Evolutionary conservation across 345 rosid species (phyloP), one percentile per base, ranked within the genome.

Genomic region (Rhizophora apiculata): DNA sequence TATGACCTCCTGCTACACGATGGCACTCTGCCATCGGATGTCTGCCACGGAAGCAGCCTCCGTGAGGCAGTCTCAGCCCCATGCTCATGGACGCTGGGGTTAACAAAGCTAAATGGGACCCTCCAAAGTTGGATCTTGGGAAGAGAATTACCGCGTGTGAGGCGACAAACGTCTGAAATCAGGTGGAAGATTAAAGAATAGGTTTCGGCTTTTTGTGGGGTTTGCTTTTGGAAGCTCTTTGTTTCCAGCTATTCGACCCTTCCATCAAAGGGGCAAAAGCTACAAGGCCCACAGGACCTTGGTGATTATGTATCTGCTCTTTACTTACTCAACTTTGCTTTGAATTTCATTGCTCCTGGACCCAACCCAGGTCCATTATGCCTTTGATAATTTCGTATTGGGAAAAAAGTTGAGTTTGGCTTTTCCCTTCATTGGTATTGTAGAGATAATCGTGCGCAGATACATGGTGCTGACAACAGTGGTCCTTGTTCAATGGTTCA

Each of bases 241-340:
- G 31, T 51, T 58, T 54, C 55, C 22, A 21, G 60, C 58, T 58
- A 11, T 62, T 68, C 58, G 46, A 60, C 30, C 72, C 57, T 63
- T 62, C 72, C 46, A 69, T 69, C 70, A 36, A 22, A 63, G 68
- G 24, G 72, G 36, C 30, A 54, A 73, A 60, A 68, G 63, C 60
- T 30, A 3, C 34, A 49, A 75, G 77, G 55, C 36, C 65, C 81
- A 74, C 70, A 3, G 13, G 15, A 49, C 60, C 43, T 29, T 63
- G 4, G 29, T 80, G 63, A 55, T 66, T 49, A 67, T 39, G n/a
- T 60, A 67, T 39, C 39, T 51, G 19, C 31, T 56, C 78, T 46
- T 3, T 30, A 18, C 22, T 60, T 72, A 16, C 6, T 2, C 5
- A 22, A 51, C 52, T 20, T 32, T 32, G 9, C 31, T 32, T 56